Percentiles rank a stretch among this genome's conserved stretches.
Evolutionary conservation across 2,329 filamentous ascomycete species (phyloP).

Genomic region (Amauroascus niger): DNA sequence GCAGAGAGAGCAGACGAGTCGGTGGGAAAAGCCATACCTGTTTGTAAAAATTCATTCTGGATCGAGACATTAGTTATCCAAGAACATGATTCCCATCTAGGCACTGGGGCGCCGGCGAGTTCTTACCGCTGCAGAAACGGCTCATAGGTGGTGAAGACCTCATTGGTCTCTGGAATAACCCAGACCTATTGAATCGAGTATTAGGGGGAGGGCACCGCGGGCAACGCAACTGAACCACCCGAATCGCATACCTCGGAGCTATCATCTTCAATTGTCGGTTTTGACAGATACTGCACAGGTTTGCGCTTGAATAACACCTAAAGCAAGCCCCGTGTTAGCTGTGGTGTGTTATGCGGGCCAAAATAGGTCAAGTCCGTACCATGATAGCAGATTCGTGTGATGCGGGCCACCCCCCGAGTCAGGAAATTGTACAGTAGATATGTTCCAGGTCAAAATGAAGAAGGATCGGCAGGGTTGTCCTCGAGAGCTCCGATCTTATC

Average conservation of each 20-base stretch:
- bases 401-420: not conserved
- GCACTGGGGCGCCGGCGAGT: not conserved
- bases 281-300: slow-evolving; percentile 71
- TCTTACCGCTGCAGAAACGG: slow-evolving; percentile 71
- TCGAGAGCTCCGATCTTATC: too few relatives aligned
- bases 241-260: slow-evolving; percentile 60
- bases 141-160: slow-evolving; percentile 83
- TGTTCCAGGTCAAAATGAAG: not conserved
- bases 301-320: slow-evolving; percentile 96
- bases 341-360: not conserved
- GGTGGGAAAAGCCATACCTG: slow-evolving; percentile 47
- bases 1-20: not conserved
- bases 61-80: slow-evolving; percentile 5
- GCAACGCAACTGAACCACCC: not conserved
- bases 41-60: slow-evolving; percentile 84
- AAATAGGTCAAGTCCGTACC: not conserved
- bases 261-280: slow-evolving; percentile 65
- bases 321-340: not conserved
- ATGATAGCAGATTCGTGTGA: not conserved
- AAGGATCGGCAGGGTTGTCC: not conserved
- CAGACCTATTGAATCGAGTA: slow-evolving; percentile 56
- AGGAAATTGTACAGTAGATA: not conserved
- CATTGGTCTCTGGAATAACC: slow-evolving; percentile 80
- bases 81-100: not conserved
- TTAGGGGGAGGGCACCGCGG: not conserved